Percentiles rank a stretch among this genome's conserved stretches.
Evolutionary conservation across 2,329 filamentous ascomycete species (phyloP).

Genomic region (Daldinia sp.): DNA sequence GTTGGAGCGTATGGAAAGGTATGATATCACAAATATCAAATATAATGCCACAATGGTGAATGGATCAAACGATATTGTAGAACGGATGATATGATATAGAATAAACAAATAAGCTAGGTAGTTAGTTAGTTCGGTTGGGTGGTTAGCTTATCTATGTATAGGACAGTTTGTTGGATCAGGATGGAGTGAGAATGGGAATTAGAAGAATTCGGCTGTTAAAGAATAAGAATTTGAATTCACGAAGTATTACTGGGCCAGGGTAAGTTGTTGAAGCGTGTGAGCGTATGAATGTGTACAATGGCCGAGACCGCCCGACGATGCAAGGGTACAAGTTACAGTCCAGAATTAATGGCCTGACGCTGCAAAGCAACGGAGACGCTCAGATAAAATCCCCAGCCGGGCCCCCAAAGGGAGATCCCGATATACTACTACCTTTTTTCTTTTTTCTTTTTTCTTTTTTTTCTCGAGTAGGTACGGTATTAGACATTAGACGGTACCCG

Average conservation of each 20-base stretch:
- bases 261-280: conserved; percentile 7
- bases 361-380: conserved; percentile 39
- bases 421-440: conserved; percentile 5
- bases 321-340: conserved; percentile 40
- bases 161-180: conserved; percentile 20
- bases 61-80: conserved; percentile 35
- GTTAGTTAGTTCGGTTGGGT: conserved; percentile 29
- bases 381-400: conserved; percentile 28
- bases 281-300: conserved; percentile 33
- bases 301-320: conserved; percentile 47
- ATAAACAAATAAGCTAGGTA: conserved; percentile 1
- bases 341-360: conserved; percentile 45
- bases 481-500: background rate
- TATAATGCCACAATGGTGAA: conserved; percentile 33
- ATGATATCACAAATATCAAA: conserved; percentile 35
- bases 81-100: conserved; percentile 32
- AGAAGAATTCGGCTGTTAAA: conserved; percentile 37
- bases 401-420: conserved; percentile 31
- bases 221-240: conserved; percentile 35
- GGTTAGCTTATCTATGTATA: conserved; percentile 26
- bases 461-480: background rate
- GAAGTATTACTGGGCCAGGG: conserved; percentile 7
- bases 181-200: conserved; percentile 39
- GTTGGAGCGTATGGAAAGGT: conserved; percentile 32
- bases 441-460: background rate